Evolutionary conservation across 352 stramenopile species (phyloP).

Genomic region (Pythium rhizo-oryzae): DNA sequence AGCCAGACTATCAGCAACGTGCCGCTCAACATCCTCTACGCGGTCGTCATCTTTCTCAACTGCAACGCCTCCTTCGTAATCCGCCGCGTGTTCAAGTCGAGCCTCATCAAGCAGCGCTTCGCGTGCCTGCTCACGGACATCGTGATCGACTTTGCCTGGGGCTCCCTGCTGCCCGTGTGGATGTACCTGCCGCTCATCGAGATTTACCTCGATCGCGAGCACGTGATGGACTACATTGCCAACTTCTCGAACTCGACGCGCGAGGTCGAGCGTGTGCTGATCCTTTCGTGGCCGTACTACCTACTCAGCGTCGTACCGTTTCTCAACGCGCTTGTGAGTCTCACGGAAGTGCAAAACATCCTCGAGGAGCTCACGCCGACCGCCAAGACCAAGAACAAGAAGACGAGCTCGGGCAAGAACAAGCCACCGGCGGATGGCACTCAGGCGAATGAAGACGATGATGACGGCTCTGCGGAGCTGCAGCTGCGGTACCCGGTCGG

Average conservation of each 20-base stretch:
- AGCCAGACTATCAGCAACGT: slow-evolving; percentile 18
- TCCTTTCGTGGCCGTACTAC: slow-evolving; percentile 12
- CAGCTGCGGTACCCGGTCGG: slow-evolving; percentile 5
- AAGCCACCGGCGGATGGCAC: no score
- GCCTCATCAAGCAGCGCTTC: slow-evolving; percentile 12
- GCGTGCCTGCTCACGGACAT: slow-evolving; percentile 11
- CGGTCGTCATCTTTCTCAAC: slow-evolving; percentile 19
- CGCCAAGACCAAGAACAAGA: background rate
- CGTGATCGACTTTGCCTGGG: slow-evolving; percentile 22
- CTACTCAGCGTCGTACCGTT: slow-evolving; percentile 20
- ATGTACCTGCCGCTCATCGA: slow-evolving; percentile 25
- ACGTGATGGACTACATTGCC: background rate
- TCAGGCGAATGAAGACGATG: background rate
- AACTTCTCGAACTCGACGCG: background rate
- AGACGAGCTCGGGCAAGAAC: background rate
- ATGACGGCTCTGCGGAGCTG: background rate
- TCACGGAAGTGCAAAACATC: slow-evolving; percentile 9
- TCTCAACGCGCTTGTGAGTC: slow-evolving; percentile 7
- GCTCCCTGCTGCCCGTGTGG: slow-evolving; percentile 20
- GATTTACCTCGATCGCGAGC: background rate
- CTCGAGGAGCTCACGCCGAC: background rate
- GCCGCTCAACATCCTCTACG: slow-evolving; percentile 17
- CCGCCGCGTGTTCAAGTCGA: background rate
- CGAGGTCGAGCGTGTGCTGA: slow-evolving; percentile 13
- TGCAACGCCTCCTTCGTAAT: background rate